Evolutionary conservation across 2,329 filamentous ascomycete species (phyloP).

Genomic region (Nemania sp.): DNA sequence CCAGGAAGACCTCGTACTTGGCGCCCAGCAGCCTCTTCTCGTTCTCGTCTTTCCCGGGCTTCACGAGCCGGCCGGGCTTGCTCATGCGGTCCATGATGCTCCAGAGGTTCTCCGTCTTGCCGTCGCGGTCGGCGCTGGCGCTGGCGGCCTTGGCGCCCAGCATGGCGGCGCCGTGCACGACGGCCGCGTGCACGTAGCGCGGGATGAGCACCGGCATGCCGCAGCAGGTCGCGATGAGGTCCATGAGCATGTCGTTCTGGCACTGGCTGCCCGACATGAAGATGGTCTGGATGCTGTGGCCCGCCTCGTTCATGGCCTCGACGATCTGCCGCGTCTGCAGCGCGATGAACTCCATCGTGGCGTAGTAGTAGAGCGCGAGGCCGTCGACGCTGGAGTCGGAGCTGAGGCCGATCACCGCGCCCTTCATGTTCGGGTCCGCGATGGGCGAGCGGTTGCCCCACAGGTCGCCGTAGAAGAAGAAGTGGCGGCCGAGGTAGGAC

Average conservation of each 20-base stretch:
- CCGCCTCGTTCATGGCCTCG: conserved; percentile 87
- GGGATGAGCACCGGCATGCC: conserved; percentile 93
- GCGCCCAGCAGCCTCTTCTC: conserved; percentile 81
- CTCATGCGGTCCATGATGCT: conserved; percentile 97
- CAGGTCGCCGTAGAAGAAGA: conserved; percentile 98
- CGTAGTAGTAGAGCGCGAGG: conserved; percentile 91
- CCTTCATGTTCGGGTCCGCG: conserved; percentile 91
- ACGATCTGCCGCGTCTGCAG: conserved; percentile 96
- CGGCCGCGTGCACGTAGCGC: conserved; percentile 90
- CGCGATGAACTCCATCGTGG: conserved; percentile 96
- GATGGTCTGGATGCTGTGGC: conserved; percentile 86
- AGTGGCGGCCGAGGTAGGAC: conserved; percentile 85
- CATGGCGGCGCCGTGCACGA: conserved; percentile 98
- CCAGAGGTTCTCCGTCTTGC: conserved; percentile 87
- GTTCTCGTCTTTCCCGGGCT: conserved; percentile 70
- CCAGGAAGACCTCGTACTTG: conserved; percentile 95
- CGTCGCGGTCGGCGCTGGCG: conserved; percentile 74
- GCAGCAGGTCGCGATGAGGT: conserved; percentile 87
- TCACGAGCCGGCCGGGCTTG: conserved; percentile 84
- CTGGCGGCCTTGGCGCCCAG: conserved; percentile 96
- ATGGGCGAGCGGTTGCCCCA: conserved; percentile 96
- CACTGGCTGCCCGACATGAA: conserved; percentile 99
- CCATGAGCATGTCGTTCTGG: conserved; percentile 92
- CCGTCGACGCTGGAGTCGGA: conserved; percentile 86
- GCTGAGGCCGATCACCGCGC: conserved; percentile 82